phyloP scores from a whole-genome alignment of 495 filamentous ascomycete genomes.

The Xanthoparmelia taractica region DNA sequence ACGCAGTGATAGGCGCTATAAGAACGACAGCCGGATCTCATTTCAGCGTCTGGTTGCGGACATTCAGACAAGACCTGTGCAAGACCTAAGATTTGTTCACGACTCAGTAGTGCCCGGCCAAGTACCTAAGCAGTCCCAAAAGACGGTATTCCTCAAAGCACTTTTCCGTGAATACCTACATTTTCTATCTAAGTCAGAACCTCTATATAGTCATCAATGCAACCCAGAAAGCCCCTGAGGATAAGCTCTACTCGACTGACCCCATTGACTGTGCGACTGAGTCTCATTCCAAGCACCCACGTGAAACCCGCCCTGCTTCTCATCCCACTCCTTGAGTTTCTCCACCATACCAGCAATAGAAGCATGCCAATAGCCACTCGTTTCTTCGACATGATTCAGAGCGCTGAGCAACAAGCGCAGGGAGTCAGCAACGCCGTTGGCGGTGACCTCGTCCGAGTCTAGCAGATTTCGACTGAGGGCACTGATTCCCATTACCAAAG shows the following conservation, averaged over 20 bases:
- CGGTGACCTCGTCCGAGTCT: conserved; percentile 2
- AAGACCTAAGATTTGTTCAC: conserved; percentile 1
- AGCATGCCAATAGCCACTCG: conserved; percentile 1
- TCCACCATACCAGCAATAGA: background rate
- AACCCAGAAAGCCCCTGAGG: conserved; percentile 2
- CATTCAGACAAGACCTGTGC: conserved; percentile 3
- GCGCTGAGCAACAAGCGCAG: conserved; percentile 2
- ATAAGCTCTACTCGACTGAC: background rate
- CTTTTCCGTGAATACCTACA: background rate
- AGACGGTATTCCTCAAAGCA: background rate
- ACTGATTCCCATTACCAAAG: conserved; percentile 6
- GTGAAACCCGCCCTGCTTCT: conserved; percentile 1
- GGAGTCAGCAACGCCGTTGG: conserved; percentile 5
- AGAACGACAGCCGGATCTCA: background rate
- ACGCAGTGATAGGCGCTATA: background rate
- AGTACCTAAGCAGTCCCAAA: background rate
- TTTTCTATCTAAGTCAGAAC: background rate
- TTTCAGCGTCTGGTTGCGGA: background rate
- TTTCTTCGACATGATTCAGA: conserved; percentile 5
- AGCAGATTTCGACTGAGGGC: conserved; percentile 3
- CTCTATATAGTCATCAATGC: conserved; percentile 3
- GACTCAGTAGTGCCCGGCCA: background rate
- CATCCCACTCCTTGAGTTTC: conserved; percentile 1
- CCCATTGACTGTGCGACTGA: conserved; percentile 1
- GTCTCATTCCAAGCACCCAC: conserved; percentile 2